Evolutionary conservation across 352 stramenopile species (phyloP).

Genomic region (Stramenopiles sp.): DNA sequence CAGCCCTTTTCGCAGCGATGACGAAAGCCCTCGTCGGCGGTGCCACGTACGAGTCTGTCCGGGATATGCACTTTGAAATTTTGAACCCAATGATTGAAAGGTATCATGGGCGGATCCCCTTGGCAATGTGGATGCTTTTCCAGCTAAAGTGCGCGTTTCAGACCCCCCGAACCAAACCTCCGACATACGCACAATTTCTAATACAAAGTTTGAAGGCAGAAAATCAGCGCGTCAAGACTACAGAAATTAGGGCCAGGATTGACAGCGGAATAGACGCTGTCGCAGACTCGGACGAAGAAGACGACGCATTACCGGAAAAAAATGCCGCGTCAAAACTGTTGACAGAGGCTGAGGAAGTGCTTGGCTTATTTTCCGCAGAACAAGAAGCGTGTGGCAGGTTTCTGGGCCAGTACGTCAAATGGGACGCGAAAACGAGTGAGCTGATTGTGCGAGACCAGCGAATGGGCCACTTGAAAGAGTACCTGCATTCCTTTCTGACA

Average conservation of each 20-base stretch:
- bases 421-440: neutral
- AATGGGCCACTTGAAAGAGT: slow-evolving; percentile 7
- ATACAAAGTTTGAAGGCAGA: slow-evolving; percentile 8
- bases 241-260: neutral
- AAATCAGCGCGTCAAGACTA: slow-evolving; percentile 2
- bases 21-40: neutral
- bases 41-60: slow-evolving; percentile 2
- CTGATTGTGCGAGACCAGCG: neutral
- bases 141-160: slow-evolving; percentile 5
- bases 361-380: neutral
- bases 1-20: slow-evolving; percentile 1
- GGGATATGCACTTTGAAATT: neutral
- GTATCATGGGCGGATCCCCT: neutral
- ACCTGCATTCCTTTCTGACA: neutral
- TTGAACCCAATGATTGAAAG: slow-evolving; percentile 5
- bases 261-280: neutral
- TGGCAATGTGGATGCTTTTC: slow-evolving; percentile 3
- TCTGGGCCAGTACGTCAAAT: slow-evolving; percentile 5
- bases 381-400: neutral
- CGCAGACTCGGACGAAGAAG: neutral
- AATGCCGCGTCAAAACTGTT: neutral
- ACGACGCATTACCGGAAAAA: neutral
- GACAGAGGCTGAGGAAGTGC: neutral
- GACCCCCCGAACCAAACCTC: neutral
- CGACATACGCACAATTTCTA: slow-evolving; percentile 1